A percentile compares a stretch with the other conserved stretches of the same genome.
Evolutionary conservation across 1,284 basidiomycete genomes (phyloP).

Genomic region (Austroboletus novae-zelandiae): DNA sequence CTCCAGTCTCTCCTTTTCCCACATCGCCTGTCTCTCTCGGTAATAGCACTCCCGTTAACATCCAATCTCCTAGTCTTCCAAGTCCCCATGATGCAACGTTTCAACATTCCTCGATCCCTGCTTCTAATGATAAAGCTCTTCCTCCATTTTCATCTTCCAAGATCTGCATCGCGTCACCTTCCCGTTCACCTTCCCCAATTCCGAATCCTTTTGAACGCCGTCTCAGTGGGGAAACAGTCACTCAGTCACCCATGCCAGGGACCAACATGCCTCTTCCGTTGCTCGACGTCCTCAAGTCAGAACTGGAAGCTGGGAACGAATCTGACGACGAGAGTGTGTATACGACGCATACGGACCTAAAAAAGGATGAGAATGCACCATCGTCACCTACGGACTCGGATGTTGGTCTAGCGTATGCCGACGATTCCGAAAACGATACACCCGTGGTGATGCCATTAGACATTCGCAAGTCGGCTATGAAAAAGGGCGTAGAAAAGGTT

Average conservation of each 20-base stretch:
- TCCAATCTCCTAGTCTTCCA: conserved; percentile 17
- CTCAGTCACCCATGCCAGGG: conserved; percentile 28
- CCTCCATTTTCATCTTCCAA: conserved; percentile 15
- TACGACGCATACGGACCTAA: conserved; percentile 26
- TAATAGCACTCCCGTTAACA: conserved; percentile 16
- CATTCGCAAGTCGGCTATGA: conserved; percentile 35
- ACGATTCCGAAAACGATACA: conserved; percentile 44
- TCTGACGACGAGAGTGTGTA: conserved; percentile 36
- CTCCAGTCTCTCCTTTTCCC: conserved; percentile 44
- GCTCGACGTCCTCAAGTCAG: conserved; percentile 40
- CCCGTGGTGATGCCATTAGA: conserved; percentile 32
- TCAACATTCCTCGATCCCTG: conserved; percentile 5
- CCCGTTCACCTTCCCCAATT: conserved; percentile 36
- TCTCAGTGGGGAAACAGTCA: conserved; percentile 31
- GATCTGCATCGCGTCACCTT: conserved; percentile 33
- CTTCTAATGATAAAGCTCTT: conserved; percentile 19
- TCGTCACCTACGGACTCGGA: conserved; percentile 42
- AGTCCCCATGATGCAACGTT: conserved; percentile 20
- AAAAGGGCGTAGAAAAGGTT: conserved; percentile 22
- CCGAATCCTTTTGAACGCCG: conserved; percentile 35
- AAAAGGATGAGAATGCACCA: conserved; percentile 28
- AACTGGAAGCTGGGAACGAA: conserved; percentile 22
- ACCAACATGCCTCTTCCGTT: conserved; percentile 38
- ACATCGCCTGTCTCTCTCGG: conserved; percentile 34
- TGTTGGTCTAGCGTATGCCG: conserved; percentile 49